Evolutionary conservation across 2,329 filamentous ascomycete genomes (phyloP).

Genomic region (Xylaria sp.): DNA sequence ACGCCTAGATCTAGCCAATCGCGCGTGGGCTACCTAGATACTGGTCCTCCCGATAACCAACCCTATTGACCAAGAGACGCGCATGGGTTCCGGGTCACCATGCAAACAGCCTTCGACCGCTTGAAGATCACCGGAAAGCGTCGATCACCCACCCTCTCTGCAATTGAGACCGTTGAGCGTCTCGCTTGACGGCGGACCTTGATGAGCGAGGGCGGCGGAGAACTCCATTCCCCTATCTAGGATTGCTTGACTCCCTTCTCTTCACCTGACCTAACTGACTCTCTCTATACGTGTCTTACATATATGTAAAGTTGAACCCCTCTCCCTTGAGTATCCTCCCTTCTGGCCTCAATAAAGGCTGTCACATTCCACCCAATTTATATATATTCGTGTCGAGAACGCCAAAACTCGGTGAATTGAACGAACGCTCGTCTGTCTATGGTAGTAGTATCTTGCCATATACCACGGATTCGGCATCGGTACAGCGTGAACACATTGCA

Average conservation of each 20-base stretch:
- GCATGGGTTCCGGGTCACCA: constrained; percentile 38
- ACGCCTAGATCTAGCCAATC: constrained; percentile 24
- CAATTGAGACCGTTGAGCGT: background rate
- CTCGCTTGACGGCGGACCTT: constrained; percentile 13
- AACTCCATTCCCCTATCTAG: constrained; percentile 10
- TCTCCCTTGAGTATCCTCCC: constrained; percentile 28
- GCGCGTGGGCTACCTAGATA: constrained; percentile 16
- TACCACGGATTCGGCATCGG: background rate
- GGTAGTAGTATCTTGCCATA: background rate
- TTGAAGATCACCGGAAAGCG: constrained; percentile 43
- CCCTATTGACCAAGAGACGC: constrained; percentile 27
- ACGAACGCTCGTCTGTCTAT: background rate
- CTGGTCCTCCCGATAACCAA: background rate
- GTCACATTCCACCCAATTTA: constrained; percentile 23
- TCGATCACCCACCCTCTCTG: constrained; percentile 41
- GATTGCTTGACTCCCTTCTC: constrained; percentile 38
- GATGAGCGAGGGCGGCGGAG: constrained; percentile 23
- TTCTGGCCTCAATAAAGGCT: background rate
- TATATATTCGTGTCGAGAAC: constrained; percentile 19
- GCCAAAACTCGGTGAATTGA: background rate
- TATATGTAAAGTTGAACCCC: constrained; percentile 13
- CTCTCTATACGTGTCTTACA: background rate
- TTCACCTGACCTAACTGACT: background rate
- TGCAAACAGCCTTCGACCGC: constrained; percentile 33
- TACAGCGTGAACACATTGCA: constrained; percentile 6